phyloP scores from a whole-genome alignment of 495 filamentous ascomycete species.

The Bombardia bombarda region DNA sequence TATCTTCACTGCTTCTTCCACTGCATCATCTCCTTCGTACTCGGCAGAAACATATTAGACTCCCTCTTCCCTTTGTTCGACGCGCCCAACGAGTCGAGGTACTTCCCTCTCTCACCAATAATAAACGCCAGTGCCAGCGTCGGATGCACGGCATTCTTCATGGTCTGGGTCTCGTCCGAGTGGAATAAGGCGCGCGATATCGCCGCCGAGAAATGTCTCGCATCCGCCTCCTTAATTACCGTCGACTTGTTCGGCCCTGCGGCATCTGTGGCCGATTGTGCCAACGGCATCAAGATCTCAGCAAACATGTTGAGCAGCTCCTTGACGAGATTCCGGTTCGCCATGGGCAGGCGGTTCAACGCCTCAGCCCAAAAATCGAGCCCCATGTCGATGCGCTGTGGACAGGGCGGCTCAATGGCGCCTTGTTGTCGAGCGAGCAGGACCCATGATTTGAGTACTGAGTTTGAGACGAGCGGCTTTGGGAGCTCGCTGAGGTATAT shows the following conservation, averaged over 20 bases:
- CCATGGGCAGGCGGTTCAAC: slow-evolving; percentile 20
- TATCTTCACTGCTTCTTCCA: slow-evolving; percentile 25
- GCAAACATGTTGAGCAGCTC: slow-evolving; percentile 20
- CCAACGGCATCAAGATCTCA: slow-evolving; percentile 10
- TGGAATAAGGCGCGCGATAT: slow-evolving; percentile 23
- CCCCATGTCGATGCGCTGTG: slow-evolving; percentile 16
- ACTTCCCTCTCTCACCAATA: slow-evolving; percentile 22
- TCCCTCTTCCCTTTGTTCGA: slow-evolving; percentile 1
- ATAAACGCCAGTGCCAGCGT: slow-evolving; percentile 23
- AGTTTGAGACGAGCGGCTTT: slow-evolving; percentile 17
- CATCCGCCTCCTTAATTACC: slow-evolving; percentile 16
- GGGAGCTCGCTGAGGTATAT: slow-evolving; percentile 19
- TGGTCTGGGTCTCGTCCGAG: slow-evolving; percentile 1
- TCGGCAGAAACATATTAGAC: slow-evolving; percentile 17
- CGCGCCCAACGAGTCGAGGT: slow-evolving; percentile 4
- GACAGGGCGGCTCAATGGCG: slow-evolving; percentile 17
- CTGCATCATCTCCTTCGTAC: slow-evolving; percentile 24
- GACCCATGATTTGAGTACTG: slow-evolving; percentile 19
- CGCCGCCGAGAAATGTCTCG: slow-evolving; percentile 14
- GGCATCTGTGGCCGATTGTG: not conserved
- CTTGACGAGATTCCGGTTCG: slow-evolving; percentile 19
- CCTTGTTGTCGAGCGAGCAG: slow-evolving; percentile 19
- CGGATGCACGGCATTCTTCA: slow-evolving; percentile 10
- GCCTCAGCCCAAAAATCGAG: slow-evolving; percentile 27
- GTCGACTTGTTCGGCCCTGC: too few relatives aligned